Evolutionary conservation across 371 early-diverging fungal genomes (phyloP).

Genomic region (Mucor irregularis): DNA sequence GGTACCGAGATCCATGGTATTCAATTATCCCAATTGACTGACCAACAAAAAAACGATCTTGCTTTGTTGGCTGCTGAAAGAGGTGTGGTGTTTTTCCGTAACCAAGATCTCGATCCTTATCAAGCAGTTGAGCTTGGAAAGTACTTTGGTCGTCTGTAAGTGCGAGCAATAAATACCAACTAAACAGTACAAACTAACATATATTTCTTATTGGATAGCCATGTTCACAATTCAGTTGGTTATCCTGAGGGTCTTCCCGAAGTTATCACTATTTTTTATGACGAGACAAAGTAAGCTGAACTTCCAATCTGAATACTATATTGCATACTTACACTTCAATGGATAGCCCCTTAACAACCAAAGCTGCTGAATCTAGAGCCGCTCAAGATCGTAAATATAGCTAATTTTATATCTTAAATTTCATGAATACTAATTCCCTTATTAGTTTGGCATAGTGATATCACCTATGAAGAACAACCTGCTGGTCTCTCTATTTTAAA

Average conservation of each 20-base stretch:
- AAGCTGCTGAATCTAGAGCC: not conserved
- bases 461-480: conserved; percentile 62
- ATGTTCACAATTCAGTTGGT: conserved; percentile 11
- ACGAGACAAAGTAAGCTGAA: conserved; percentile 6
- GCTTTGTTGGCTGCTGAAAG: conserved; percentile 60
- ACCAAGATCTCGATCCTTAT: conserved; percentile 55
- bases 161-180: not conserved
- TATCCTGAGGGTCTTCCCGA: conserved; percentile 18
- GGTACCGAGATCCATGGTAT: conserved; percentile 62
- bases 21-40: conserved; percentile 48
- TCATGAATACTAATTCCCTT: not conserved
- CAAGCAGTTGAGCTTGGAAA: conserved; percentile 52
- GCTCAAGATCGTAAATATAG: not conserved
- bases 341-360: not conserved
- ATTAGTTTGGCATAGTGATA: conserved; percentile 57
- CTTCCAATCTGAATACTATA: not conserved
- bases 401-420: not conserved
- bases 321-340: not conserved
- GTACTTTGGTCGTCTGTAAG: conserved; percentile 41
- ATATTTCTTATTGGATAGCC: conserved; percentile 1
- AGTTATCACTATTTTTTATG: conserved; percentile 9
- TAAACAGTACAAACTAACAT: no score
- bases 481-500: conserved; percentile 57
- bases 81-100: conserved; percentile 63
- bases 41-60: conserved; percentile 55